Percentiles rank a stretch among this genome's conserved stretches.
These are phyloP conservation scores for Aureobasidium musti DNA, from an alignment of 2,329 filamentous ascomycete genomes.

Conservation along the genomic window DNA sequence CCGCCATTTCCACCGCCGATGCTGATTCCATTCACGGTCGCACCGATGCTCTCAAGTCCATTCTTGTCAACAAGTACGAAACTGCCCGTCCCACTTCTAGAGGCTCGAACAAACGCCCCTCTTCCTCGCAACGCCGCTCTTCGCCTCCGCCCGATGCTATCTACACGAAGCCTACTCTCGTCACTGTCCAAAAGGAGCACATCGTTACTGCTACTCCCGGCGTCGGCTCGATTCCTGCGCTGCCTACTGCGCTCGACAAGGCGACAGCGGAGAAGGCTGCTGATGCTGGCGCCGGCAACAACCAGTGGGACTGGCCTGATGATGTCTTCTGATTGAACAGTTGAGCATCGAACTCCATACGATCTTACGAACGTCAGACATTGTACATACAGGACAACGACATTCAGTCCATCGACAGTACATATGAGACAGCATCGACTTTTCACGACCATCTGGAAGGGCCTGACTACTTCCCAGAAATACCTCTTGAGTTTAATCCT, in stretches of 20 bases:
- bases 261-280: not conserved
- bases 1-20: constrained; percentile 11
- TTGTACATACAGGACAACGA: not conserved
- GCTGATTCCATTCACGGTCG: constrained; percentile 33
- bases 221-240: constrained; percentile 26
- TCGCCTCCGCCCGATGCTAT: constrained; percentile 31
- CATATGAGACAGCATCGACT: not conserved
- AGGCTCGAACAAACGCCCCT: constrained; percentile 32
- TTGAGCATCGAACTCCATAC: not conserved
- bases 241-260: constrained; percentile 29
- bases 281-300: not conserved
- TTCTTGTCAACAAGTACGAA: constrained; percentile 38
- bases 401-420: not conserved
- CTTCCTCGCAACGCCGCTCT: constrained; percentile 30
- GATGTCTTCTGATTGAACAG: constrained; percentile 39
- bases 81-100: constrained; percentile 32
- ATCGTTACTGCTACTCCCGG: constrained; percentile 34
- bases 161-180: constrained; percentile 32
- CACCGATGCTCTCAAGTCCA: constrained; percentile 36
- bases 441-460: not conserved
- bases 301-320: constrained; percentile 41
- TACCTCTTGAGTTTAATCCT: not conserved
- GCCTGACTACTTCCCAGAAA: not conserved
- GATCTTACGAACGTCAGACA: not conserved
- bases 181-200: constrained; percentile 31